Evolutionary conservation across 768 basidiomycete genomes (phyloP), one percentile per base, ranked within the genome.

Genomic region (Agaricus sinodeliciosus): DNA sequence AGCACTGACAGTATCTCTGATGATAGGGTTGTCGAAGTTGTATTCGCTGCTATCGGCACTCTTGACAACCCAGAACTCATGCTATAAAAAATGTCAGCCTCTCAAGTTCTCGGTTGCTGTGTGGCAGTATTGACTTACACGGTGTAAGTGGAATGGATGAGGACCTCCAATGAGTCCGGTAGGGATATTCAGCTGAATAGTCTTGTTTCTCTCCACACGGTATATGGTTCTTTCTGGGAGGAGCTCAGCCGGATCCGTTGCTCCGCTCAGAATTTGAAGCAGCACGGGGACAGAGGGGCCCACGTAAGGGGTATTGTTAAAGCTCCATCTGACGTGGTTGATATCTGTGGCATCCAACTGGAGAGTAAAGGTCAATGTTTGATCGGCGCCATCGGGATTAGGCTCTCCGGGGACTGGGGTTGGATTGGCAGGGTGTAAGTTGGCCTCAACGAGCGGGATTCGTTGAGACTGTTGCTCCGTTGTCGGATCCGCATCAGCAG

Each of bases 241-340:
- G 12, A 85, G 66, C 1, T 77, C 69, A 16, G 68, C 59, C 0
- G 81, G 71, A 15, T 69, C 66, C 31, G 63, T 65, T 4, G 75
- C 74, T 0, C 82, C 82, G 45, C 76, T 81, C 36, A 84, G 59
- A 34, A 83, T 78, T 56, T 84, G 82, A 12, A 83, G 72, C 6
- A 84, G 71, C 11, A 81, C 74, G 0, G 83, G 81, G 0, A 74
- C 64, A 0, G 69, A 66, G 0, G 81, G 80, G 0, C 69, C 61
- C 7, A 43, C 36, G 54, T 66, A 75, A 1, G 58, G 45, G 0
- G 57, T 62, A 0, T 65, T 64, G 43, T 75, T 73, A 35, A 72
- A 58, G 1, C 37, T 55, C 54, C 67, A 49, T 13, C 34, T 41
- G 11, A 11, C 11, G 31, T 31, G 31, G 2, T 31, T 2, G 46